A percentile compares a stretch with the other conserved stretches of the same genome.
Conservation (phyloP, 371 early-diverging fungal genomes). For the Rhizomucor miehei region DNA sequence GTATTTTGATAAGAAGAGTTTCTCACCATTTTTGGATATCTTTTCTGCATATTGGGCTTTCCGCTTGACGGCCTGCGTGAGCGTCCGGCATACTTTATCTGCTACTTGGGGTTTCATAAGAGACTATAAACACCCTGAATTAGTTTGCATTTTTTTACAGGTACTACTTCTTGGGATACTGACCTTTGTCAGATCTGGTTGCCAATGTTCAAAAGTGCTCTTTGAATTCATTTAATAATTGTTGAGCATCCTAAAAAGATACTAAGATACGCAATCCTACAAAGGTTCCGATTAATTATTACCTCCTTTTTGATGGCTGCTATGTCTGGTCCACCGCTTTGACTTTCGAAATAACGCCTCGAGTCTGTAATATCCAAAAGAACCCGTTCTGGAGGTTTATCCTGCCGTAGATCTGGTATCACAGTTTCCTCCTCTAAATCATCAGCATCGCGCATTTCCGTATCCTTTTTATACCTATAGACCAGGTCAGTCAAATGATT, state of each 20-base stretch:
- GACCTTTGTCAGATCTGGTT: slow-evolving; percentile 39
- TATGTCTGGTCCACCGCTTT: slow-evolving; percentile 42
- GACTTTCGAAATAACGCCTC: slow-evolving; percentile 76
- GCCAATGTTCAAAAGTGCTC: slow-evolving; percentile 35
- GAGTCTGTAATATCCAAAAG: slow-evolving; percentile 74
- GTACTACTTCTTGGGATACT: not conserved
- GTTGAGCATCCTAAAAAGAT: slow-evolving; percentile 17
- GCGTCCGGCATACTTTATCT: slow-evolving; percentile 26
- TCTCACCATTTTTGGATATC: slow-evolving; percentile 26
- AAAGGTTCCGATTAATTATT: not conserved
- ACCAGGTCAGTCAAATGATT: not conserved
- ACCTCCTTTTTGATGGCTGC: slow-evolving; percentile 21
- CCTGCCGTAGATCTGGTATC: slow-evolving; percentile 63
- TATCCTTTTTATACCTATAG: slow-evolving; percentile 4
- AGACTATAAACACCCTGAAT: slow-evolving; percentile 12
- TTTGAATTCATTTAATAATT: slow-evolving; percentile 26
- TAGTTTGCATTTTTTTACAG: not conserved
- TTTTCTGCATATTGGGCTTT: slow-evolving; percentile 27
- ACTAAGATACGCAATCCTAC: no score
- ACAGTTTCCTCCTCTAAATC: slow-evolving; percentile 40
- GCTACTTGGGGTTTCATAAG: slow-evolving; percentile 31
- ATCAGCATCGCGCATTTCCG: slow-evolving; percentile 7
- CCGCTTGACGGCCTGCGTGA: slow-evolving; percentile 33
- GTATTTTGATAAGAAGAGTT: no score
- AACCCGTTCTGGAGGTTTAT: slow-evolving; percentile 47